Conservation (phyloP, 345 rosid genomes). For the Excoecaria cochinchinensis region DNA sequence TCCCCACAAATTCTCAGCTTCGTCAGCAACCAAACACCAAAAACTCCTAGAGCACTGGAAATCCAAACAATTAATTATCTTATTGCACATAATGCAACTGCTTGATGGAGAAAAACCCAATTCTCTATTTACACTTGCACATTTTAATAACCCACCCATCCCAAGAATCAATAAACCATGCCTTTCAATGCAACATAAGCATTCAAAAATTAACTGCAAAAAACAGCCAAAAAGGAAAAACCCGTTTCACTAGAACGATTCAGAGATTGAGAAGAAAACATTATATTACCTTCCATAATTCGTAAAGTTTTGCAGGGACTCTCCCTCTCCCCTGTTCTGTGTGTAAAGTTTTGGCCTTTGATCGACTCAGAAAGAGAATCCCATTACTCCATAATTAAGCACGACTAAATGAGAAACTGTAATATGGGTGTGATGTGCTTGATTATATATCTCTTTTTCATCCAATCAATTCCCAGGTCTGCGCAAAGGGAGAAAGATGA, state of each 20-base stretch:
- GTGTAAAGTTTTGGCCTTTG: slow-evolving; percentile 8
- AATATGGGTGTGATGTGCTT: slow-evolving; percentile 17
- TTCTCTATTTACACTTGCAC: background rate
- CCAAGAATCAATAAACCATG: slow-evolving; percentile 4
- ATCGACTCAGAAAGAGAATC: slow-evolving; percentile 26
- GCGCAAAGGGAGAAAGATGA: slow-evolving; percentile 1
- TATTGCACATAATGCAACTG: background rate
- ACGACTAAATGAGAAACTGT: slow-evolving; percentile 10
- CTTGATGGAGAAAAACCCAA: background rate
- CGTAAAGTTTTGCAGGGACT: slow-evolving; percentile 2
- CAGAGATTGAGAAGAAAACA: slow-evolving; percentile 10
- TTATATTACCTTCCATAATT: slow-evolving; percentile 37
- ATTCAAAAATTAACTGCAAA: background rate
- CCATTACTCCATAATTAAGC: slow-evolving; percentile 4
- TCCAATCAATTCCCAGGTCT: slow-evolving; percentile 4
- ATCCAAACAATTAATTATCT: background rate
- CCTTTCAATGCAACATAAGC: background rate
- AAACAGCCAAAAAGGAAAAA: background rate
- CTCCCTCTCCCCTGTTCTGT: background rate
- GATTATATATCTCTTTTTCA: background rate
- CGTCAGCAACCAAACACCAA: slow-evolving; percentile 19
- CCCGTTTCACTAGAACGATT: slow-evolving; percentile 17
- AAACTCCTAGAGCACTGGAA: background rate
- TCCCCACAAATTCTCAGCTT: slow-evolving; percentile 5
- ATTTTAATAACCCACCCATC: background rate